Percentiles rank a stretch among this genome's conserved stretches.
Evolutionary conservation across 2,329 filamentous ascomycete species (phyloP).

Genomic region (Hypoxylon rubiginosum): DNA sequence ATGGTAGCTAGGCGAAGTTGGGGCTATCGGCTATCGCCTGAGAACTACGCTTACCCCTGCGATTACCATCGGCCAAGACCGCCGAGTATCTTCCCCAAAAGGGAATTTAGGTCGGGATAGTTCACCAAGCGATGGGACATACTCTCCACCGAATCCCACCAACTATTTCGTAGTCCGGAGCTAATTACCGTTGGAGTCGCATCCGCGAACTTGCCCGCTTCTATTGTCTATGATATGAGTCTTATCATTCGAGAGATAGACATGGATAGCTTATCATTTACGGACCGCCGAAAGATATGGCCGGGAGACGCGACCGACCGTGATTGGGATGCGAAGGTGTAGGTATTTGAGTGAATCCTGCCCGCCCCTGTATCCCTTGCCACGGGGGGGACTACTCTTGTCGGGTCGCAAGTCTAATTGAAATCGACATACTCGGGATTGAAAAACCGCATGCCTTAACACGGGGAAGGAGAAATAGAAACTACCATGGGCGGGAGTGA

Average conservation of each 20-base stretch:
- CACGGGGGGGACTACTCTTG: background rate
- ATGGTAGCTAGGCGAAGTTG: background rate
- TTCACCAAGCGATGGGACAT: slow-evolving; percentile 11
- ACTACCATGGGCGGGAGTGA: background rate
- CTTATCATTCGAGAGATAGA: background rate
- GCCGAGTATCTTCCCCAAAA: slow-evolving; percentile 16
- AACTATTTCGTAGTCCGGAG: slow-evolving; percentile 3
- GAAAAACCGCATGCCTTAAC: background rate
- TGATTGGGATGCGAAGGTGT: background rate
- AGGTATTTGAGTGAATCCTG: background rate
- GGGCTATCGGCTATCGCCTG: background rate
- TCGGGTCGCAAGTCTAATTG: background rate
- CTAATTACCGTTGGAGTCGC: slow-evolving; percentile 2
- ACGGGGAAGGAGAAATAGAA: background rate
- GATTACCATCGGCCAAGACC: slow-evolving; percentile 13
- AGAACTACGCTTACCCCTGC: too few species aligned
- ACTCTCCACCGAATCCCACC: slow-evolving; percentile 4
- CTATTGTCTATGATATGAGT: background rate
- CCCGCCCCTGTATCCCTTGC: background rate
- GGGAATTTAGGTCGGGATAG: slow-evolving; percentile 15
- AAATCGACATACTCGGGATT: background rate
- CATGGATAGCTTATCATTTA: background rate
- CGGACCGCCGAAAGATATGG: background rate
- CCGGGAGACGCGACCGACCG: background rate
- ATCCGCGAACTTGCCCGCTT: background rate